Evolutionary conservation across 345 rosid species (phyloP), one percentile per base, ranked within the genome.

Genomic region (Eucalyptus fibrosa): DNA sequence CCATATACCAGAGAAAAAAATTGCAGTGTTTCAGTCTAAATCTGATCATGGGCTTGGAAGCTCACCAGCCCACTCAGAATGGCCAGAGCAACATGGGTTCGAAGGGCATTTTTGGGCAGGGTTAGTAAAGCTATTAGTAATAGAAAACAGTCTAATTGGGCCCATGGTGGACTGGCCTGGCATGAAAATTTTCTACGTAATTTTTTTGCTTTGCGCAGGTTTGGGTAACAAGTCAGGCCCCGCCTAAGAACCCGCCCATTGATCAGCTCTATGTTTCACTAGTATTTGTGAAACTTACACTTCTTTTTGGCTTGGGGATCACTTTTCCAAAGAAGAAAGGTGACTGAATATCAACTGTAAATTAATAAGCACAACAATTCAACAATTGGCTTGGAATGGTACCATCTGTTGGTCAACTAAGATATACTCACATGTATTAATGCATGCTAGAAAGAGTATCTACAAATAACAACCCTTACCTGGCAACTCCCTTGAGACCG

Each of bases 401-500:
- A 37, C 80, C 42, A 67, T 67, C 80, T 16, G 80, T 32, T 32
- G 21, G 10, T 67, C 40, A 67, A 32, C 80, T 32, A 67, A 32
- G 21, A 67, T 16, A 34, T 7, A 32, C 80, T 32, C 23, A 1
- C 40, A 67, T 67, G 80, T 67, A 32, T 34, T 67, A 67, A 67
- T 32, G 40, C 80, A 67, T 32, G 80, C 37, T 32, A 67, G 80
- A 67, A n/a, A 67, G 77, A 67, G 80, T 3, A 32, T 67, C 80
- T 16, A 67, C 23, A 5, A 67, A 67, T 32, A 67, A n/a, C 23
- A 2, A 67, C 40, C 80, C 80, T 3, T 16, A 88, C 99, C 99
- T 98, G 91, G 99, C 99, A 94, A 98, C 99, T 89, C 99, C 99
- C 94, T 98, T 97, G 89, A 97, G 92, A 88, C 99, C 98, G 87